A percentile compares a stretch with the other conserved stretches of the same genome.
Evolutionary conservation across 345 rosid species (phyloP).

Genomic region (Lumnitzera racemosa): DNA sequence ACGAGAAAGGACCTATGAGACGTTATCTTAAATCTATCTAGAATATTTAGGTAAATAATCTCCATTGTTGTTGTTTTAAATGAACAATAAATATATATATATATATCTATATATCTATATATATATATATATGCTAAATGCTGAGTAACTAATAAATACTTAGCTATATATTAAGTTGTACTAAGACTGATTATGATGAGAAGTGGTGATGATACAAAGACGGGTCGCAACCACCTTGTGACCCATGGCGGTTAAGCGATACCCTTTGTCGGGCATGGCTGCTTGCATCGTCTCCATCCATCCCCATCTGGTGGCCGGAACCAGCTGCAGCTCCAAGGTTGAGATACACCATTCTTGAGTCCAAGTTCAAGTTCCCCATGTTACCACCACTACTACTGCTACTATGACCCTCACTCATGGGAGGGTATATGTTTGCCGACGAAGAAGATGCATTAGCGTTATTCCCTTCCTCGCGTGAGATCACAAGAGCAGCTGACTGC

Average conservation of each 20-base stretch:
- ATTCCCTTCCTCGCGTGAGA: slow-evolving; percentile 93
- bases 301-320: slow-evolving; percentile 53
- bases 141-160: not conserved
- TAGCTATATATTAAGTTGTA: not conserved
- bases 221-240: slow-evolving; percentile 25
- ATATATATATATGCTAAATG: slow-evolving; percentile 7
- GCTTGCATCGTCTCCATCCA: slow-evolving; percentile 49
- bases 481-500: slow-evolving; percentile 91
- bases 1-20: too few relatives aligned
- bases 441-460: slow-evolving; percentile 30
- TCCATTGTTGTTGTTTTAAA: too few relatives aligned
- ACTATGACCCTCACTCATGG: slow-evolving; percentile 59
- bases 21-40: too few relatives aligned
- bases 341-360: slow-evolving; percentile 86
- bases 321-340: slow-evolving; percentile 66
- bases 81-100: slow-evolving; percentile 11
- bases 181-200: slow-evolving; percentile 38
- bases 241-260: slow-evolving; percentile 47
- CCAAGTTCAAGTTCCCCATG: slow-evolving; percentile 38
- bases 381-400: slow-evolving; percentile 42
- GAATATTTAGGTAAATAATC: too few relatives aligned
- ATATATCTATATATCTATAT: slow-evolving; percentile 10
- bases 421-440: slow-evolving; percentile 40
- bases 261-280: slow-evolving; percentile 45
- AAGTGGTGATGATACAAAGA: slow-evolving; percentile 71